Evolutionary conservation across 768 basidiomycete species (phyloP).

Genomic region (Mycena polygramma): DNA sequence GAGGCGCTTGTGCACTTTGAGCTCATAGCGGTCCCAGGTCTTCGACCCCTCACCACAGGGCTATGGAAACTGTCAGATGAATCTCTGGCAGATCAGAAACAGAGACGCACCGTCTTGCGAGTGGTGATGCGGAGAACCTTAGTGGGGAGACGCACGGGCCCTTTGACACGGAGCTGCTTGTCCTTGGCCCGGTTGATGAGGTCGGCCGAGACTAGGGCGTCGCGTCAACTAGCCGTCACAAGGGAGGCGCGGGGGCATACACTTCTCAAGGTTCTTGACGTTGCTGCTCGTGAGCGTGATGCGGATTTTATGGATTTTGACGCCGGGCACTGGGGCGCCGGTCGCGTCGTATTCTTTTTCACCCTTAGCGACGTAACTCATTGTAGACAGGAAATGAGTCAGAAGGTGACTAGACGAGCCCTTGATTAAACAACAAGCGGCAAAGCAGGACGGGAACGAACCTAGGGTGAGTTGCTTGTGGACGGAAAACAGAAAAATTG

Average conservation of each 20-base stretch:
- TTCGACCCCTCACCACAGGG: conserved; percentile 99
- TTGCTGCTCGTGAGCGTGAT: conserved; percentile 99
- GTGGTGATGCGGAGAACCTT: conserved; percentile 99
- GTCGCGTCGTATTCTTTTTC: conserved; percentile 98
- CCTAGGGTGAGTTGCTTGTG: conserved; percentile 29
- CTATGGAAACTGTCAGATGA: conserved; percentile 52
- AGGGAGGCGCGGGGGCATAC: conserved; percentile 58
- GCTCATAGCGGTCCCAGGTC: conserved; percentile 99
- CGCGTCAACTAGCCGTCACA: not conserved
- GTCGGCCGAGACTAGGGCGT: conserved; percentile 85
- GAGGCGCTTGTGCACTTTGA: conserved; percentile 99
- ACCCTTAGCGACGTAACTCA: conserved; percentile 99
- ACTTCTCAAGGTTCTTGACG: conserved; percentile 98
- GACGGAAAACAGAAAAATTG: not conserved
- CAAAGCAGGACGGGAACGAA: conserved; percentile 17
- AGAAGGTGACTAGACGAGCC: conserved; percentile 78
- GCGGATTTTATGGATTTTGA: conserved; percentile 98
- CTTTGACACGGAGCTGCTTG: conserved; percentile 99
- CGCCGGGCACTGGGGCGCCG: conserved; percentile 72
- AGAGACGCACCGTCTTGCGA: conserved; percentile 92
- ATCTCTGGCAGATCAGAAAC: not conserved
- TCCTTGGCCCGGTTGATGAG: conserved; percentile 99
- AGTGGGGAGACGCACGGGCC: conserved; percentile 98
- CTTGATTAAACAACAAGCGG: conserved; percentile 2
- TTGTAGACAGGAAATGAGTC: conserved; percentile 73